phyloP scores from a whole-genome alignment of 805 yeast species.

The Saccharomycopsis fibuligera region DNA sequence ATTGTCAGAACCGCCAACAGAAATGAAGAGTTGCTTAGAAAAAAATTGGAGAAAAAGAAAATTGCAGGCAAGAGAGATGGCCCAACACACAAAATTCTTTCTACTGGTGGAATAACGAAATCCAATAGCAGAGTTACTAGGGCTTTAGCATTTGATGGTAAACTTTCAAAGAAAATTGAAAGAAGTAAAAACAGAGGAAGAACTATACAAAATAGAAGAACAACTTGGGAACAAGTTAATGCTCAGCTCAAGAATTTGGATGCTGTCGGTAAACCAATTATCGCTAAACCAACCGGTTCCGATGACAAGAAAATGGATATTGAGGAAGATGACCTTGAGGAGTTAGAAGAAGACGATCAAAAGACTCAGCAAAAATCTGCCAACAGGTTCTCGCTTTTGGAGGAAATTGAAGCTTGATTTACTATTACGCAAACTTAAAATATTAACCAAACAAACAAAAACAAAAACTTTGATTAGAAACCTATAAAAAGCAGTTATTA shows the following conservation, averaged over 20 bases:
- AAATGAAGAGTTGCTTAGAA: constrained; percentile 17
- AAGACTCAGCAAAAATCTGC: neutral
- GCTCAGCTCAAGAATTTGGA: constrained; percentile 6
- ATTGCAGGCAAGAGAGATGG: neutral
- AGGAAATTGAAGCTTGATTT: constrained; percentile 18
- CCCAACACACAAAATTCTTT: neutral
- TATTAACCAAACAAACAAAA: neutral
- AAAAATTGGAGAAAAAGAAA: constrained; percentile 15
- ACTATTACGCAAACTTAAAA: neutral
- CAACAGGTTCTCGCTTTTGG: constrained; percentile 14
- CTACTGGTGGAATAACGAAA: neutral
- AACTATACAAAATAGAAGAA: constrained; percentile 12
- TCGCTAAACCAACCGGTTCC: neutral
- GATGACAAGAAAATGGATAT: constrained; percentile 4
- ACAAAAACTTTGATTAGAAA: neutral
- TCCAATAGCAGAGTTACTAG: constrained; percentile 3
- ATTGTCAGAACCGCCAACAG: constrained; percentile 21
- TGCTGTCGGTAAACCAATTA: neutral
- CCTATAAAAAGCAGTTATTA: too few relatives aligned
- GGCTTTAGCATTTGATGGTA: constrained; percentile 17
- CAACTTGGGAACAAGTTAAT: constrained; percentile 20
- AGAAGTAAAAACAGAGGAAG: constrained; percentile 17
- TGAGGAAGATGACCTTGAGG: constrained; percentile 12
- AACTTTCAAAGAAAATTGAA: constrained; percentile 17
- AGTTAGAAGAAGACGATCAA: constrained; percentile 12